These are phyloP conservation scores for Wakefieldia striispora DNA, from an alignment of 768 basidiomycete species.

Conservation along the genomic window DNA sequence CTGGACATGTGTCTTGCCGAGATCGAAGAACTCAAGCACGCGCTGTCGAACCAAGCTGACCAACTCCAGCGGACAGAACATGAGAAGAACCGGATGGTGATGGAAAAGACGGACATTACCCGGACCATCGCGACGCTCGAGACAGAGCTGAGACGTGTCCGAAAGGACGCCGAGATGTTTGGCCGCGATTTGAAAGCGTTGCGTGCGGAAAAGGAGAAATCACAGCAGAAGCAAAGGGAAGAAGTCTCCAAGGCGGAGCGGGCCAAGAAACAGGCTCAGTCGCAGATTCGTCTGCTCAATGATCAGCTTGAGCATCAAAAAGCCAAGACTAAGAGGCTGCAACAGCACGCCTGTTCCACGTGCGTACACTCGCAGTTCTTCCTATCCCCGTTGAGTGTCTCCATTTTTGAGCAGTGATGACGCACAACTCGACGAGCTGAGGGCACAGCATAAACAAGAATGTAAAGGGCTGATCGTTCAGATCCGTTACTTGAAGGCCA, in stretches of 20 bases:
- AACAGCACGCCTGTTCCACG: constrained; percentile 59
- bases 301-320: constrained; percentile 62
- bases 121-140: constrained; percentile 67
- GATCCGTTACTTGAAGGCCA: constrained; percentile 89
- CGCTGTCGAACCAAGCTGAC: constrained; percentile 56
- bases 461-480: constrained; percentile 90
- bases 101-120: constrained; percentile 65
- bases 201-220: constrained; percentile 62
- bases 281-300: constrained; percentile 61
- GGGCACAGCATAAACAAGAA: constrained; percentile 74
- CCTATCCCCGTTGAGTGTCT: not conserved
- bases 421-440: constrained; percentile 51
- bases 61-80: constrained; percentile 63
- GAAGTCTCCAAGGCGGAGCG: constrained; percentile 58
- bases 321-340: constrained; percentile 38
- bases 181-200: constrained; percentile 73
- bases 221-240: constrained; percentile 53
- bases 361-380: constrained; percentile 35
- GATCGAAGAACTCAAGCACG: constrained; percentile 72
- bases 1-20: constrained; percentile 70
- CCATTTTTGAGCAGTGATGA: constrained; percentile 44
- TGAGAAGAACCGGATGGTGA: constrained; percentile 59
- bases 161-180: constrained; percentile 72
- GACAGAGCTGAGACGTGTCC: constrained; percentile 71
- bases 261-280: constrained; percentile 62